phyloP scores from a whole-genome alignment of 768 basidiomycete genomes.

The Collybia sp. region DNA sequence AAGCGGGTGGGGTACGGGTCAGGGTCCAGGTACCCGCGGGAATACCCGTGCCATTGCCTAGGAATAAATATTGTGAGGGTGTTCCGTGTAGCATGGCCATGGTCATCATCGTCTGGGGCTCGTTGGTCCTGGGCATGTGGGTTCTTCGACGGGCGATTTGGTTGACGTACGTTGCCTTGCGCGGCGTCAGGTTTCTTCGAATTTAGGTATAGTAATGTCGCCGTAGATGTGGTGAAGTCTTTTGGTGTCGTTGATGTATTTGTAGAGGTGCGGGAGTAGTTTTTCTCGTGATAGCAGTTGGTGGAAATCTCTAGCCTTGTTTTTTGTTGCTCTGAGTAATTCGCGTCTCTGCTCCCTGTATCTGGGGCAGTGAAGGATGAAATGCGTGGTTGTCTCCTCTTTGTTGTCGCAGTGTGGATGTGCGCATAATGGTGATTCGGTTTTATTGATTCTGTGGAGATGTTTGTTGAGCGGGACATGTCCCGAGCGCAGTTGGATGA shows the following conservation, averaged over 20 bases:
- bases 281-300: background rate
- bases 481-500: slow-evolving; percentile 24
- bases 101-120: too few species aligned
- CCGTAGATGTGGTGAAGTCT: background rate
- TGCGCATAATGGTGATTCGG: slow-evolving; percentile 18
- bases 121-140: too few species aligned
- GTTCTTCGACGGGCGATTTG: too few species aligned
- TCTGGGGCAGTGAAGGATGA: slow-evolving; percentile 20
- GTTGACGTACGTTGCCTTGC: too few species aligned
- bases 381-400: slow-evolving; percentile 24
- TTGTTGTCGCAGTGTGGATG: slow-evolving; percentile 10
- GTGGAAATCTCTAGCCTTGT: background rate
- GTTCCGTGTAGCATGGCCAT: too few species aligned
- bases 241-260: background rate
- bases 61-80: too few species aligned
- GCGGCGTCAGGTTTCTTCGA: too few species aligned
- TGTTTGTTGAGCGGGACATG: slow-evolving; percentile 24
- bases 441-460: slow-evolving; percentile 19
- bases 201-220: background rate
- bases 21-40: too few species aligned
- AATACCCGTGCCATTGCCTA: too few species aligned
- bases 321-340: background rate
- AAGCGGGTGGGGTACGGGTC: too few species aligned
- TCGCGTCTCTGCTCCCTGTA: slow-evolving; percentile 5
- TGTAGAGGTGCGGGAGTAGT: background rate